Base-by-base conservation (phyloP, 257 asterid genomes). In the Solanum arcanum region DNA sequence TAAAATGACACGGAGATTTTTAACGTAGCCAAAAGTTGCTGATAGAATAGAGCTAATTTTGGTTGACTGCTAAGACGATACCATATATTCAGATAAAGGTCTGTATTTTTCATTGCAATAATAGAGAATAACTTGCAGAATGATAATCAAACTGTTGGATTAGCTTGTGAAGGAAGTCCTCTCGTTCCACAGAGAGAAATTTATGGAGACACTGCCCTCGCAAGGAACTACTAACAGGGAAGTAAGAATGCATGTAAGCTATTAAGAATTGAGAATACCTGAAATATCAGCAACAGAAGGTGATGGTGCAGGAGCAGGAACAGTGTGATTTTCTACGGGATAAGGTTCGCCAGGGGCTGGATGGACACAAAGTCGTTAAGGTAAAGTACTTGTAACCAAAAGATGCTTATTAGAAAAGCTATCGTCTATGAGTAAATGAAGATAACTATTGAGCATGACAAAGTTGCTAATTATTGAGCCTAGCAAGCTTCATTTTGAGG, bases 271-370 rank as follows among this genome's bases (percentile, higher is more conserved):
- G 49, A 62, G 62, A 90, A n/a, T 93, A 97, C 99, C 98, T 81
- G 92, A 87, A 83, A 89, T n/a, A 87, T 84, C 90, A 86, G 90
- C 93, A 70, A 62, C 88, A 31, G 98, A 91, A 41, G 98, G 98
- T 83, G 94, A 90, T 84, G 98, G 97, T 89, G 88, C 92, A 10
- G 98, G 98, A 91, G 95, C 88, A 33, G 93, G 90, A 88, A 88
- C n/a, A 25, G 91, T 87, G 46, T 64, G 88, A 86, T 91, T 93
- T 87, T 91, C 87, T 62, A 86, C 86, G 9, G 91, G 93, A 91
- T 92, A 92, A 64, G 97, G 96, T 60, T 93, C 95, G 15, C 99
- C 99, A 39, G 99, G 99, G 92, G 92, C 99, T 97, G 94, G 87
- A 86, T 62, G 74, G 88, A 33, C 77, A 41, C 83, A 44, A 84